Percentiles rank a stretch among this genome's conserved stretches.
Evolutionary conservation across 768 basidiomycete species (phyloP).

Genomic region (Tricholoma hemisulphureum): DNA sequence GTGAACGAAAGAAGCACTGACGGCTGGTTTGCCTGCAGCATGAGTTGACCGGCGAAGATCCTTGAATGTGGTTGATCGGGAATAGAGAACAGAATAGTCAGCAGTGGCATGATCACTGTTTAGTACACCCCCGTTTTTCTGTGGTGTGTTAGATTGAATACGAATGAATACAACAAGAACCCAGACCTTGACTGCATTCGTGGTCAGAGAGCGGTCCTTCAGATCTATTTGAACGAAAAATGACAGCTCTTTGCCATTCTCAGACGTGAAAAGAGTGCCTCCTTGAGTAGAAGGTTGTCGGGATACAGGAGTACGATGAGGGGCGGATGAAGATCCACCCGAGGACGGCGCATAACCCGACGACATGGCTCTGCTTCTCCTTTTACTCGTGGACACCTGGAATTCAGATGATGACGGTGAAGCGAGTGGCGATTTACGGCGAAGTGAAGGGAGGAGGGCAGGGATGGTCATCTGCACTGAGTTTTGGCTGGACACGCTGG

Average conservation of each 20-base stretch:
- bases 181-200: constrained; percentile 61
- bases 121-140: constrained; percentile 71
- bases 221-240: constrained; percentile 75
- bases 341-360: constrained; percentile 3
- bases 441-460: constrained; percentile 17
- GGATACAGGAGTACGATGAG: constrained; percentile 2
- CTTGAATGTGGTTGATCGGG: constrained; percentile 49
- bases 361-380: constrained; percentile 7
- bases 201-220: constrained; percentile 47
- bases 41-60: constrained; percentile 39
- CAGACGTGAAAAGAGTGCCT: constrained; percentile 43
- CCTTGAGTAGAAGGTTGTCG: constrained; percentile 10
- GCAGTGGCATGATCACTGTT: constrained; percentile 51
- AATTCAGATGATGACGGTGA: constrained; percentile 11
- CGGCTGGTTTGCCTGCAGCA: constrained; percentile 41
- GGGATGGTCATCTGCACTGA: not conserved
- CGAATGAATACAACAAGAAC: not conserved
- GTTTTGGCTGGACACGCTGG: not conserved
- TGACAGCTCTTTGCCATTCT: constrained; percentile 41
- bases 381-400: constrained; percentile 4
- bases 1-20: constrained; percentile 52
- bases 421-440: constrained; percentile 10
- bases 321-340: constrained; percentile 1
- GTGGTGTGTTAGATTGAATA: constrained; percentile 3
- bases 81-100: constrained; percentile 59